phyloP scores from a whole-genome alignment of 441 rosid genomes.

The Erodium texanum region DNA sequence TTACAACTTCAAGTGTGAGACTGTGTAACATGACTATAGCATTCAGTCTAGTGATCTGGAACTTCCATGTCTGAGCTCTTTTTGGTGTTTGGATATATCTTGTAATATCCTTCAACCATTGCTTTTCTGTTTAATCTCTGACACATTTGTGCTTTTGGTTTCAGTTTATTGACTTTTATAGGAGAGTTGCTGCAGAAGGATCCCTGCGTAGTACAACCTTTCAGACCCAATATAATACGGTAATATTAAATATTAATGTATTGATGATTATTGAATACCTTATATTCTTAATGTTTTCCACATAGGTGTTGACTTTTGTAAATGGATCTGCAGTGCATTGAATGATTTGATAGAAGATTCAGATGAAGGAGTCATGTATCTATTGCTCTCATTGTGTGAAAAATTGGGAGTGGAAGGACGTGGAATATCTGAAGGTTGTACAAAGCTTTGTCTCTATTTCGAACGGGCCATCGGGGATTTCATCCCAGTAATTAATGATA shows the following conservation, averaged over 20 bases:
- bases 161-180: slow-evolving; percentile 59
- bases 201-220: slow-evolving; percentile 29
- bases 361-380: slow-evolving; percentile 45
- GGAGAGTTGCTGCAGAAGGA: slow-evolving; percentile 53
- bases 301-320: slow-evolving; percentile 20
- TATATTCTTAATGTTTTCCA: slow-evolving; percentile 12
- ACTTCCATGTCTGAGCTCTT: background rate
- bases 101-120: background rate
- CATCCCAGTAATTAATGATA: slow-evolving; percentile 29
- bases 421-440: slow-evolving; percentile 26
- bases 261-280: slow-evolving; percentile 12
- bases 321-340: slow-evolving; percentile 51
- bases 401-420: slow-evolving; percentile 37
- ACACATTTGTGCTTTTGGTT: slow-evolving; percentile 24
- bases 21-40: background rate
- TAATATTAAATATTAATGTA: slow-evolving; percentile 27
- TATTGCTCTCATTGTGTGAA: slow-evolving; percentile 55
- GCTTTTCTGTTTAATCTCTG: slow-evolving; percentile 15
- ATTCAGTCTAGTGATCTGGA: background rate
- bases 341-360: slow-evolving; percentile 57
- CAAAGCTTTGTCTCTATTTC: slow-evolving; percentile 38
- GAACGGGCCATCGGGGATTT: slow-evolving; percentile 28
- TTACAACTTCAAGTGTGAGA: background rate
- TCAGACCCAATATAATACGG: slow-evolving; percentile 54
- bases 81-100: background rate